Evolutionary conservation across 1,284 basidiomycete species (phyloP).

Genomic region (Pseudozyma sp.): DNA sequence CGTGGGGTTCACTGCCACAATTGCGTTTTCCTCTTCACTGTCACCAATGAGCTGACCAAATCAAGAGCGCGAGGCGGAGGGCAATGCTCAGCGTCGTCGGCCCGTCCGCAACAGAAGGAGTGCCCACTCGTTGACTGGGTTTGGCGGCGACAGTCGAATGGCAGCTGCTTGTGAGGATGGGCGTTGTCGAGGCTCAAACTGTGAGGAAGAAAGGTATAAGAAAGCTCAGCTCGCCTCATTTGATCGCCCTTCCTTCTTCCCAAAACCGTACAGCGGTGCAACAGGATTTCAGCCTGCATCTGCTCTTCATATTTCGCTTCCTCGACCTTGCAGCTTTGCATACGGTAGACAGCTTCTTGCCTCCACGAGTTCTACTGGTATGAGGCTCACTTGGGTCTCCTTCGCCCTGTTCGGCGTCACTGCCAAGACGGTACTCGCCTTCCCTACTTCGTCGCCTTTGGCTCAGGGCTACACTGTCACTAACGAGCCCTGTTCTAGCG

Average conservation of each 20-base stretch:
- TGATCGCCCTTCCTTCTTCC: background rate
- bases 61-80: too few relatives aligned
- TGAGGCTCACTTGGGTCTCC: slow-evolving; percentile 28
- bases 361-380: background rate
- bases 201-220: background rate
- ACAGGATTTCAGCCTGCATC: background rate
- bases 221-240: background rate
- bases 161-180: too few relatives aligned
- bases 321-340: background rate
- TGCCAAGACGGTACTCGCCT: slow-evolving; percentile 7
- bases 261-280: background rate
- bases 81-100: background rate
- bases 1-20: slow-evolving; percentile 2
- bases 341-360: background rate
- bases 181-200: background rate
- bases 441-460: slow-evolving; percentile 3
- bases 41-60: background rate
- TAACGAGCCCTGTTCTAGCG: background rate
- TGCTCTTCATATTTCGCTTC: background rate
- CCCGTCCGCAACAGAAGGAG: background rate
- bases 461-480: background rate
- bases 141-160: background rate
- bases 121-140: background rate
- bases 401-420: slow-evolving; percentile 16
- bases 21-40: background rate